Base-by-base conservation (phyloP, 129 eudicot species). In the Ambrosia trifida region DNA sequence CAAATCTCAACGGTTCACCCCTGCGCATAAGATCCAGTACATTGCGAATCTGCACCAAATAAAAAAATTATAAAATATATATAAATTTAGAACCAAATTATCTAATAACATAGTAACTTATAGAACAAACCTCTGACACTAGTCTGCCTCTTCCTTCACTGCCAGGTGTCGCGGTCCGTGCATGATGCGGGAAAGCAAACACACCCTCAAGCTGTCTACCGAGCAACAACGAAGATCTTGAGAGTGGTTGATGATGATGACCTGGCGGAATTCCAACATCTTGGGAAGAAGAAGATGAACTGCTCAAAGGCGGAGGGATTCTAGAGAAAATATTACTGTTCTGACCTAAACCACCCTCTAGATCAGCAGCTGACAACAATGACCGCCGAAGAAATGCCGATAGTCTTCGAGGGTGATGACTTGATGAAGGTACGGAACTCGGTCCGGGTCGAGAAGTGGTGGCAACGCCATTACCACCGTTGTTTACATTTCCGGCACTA, bases 11-110 rank as follows among this genome's bases (percentile, higher is more conserved):
- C 32, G 88, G 95, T 72, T 89, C 98, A 2, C 98, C 98, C 72
- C 98, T 81, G 36, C 92, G 95, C 90, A 93, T 85, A 68, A 81
- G 83, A 85, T 89, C 95, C 90, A 93, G 64, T 2, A 85, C 95
- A 68, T 75, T 86, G 76, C 98, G 96, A 70, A 93, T 85, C 89
- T 93, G 87, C 75, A 80, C 4, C 50, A 72, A 10, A 60, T 18
- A 49, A 4, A 72, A 43, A 3, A 4, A 1, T 5, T 60, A 7
- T 10, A 16, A 18, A 11, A 52, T 24, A 68, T 24, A 19, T n/a
- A 41, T 12, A 5, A 40, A 16, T 41, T 10, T 31, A 30, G 28
- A 14, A 24, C 13, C 12, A 70, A 38, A 36, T 19, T 36, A 51
- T 13, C 7, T 19, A 18, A 20, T 13, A 60, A 59, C 11, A 11